Evolutionary conservation across 257 asterid species (phyloP).

Genomic region (Scutellaria barbata): DNA sequence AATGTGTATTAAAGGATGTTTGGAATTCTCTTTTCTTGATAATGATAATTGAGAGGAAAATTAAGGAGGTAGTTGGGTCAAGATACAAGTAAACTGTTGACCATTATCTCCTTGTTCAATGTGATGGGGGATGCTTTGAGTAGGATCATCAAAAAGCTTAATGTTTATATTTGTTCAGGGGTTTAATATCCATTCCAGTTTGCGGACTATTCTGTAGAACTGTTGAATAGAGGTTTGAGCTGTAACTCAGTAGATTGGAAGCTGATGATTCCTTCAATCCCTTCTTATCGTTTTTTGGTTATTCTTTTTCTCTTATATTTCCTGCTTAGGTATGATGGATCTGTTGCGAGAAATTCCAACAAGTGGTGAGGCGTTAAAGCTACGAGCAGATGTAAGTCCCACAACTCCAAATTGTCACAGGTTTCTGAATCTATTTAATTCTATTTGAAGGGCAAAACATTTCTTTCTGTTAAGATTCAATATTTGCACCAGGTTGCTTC

Average conservation of each 20-base stretch:
- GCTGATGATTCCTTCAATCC: constrained; percentile 7
- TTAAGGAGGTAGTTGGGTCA: too few relatives aligned
- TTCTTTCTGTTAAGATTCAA: constrained; percentile 4
- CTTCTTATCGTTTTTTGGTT: not conserved
- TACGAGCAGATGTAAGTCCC: constrained; percentile 81
- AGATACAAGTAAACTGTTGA: too few relatives aligned
- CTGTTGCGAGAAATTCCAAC: constrained; percentile 78
- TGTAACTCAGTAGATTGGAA: constrained; percentile 1
- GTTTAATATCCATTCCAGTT: too few relatives aligned
- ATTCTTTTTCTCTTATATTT: constrained; percentile 19
- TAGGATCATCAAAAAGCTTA: too few relatives aligned
- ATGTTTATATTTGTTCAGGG: too few relatives aligned
- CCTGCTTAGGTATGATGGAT: constrained; percentile 71
- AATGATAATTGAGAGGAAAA: too few relatives aligned
- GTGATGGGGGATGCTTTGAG: too few relatives aligned
- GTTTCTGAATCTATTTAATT: constrained; percentile 6
- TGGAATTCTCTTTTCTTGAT: too few relatives aligned
- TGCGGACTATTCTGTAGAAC: not conserved
- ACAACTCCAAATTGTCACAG: constrained; percentile 24
- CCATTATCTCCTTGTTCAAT: too few relatives aligned
- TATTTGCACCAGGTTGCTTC: constrained; percentile 77
- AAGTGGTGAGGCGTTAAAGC: constrained; percentile 87
- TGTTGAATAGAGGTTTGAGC: constrained; percentile 22
- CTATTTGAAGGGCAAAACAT: constrained; percentile 2
- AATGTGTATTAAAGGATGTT: too few relatives aligned